Percentiles rank a stretch among this genome's conserved stretches.
These are phyloP conservation scores for Xerocomus nothofagi DNA, from an alignment of 1,284 basidiomycete genomes.

Conservation along the genomic window DNA sequence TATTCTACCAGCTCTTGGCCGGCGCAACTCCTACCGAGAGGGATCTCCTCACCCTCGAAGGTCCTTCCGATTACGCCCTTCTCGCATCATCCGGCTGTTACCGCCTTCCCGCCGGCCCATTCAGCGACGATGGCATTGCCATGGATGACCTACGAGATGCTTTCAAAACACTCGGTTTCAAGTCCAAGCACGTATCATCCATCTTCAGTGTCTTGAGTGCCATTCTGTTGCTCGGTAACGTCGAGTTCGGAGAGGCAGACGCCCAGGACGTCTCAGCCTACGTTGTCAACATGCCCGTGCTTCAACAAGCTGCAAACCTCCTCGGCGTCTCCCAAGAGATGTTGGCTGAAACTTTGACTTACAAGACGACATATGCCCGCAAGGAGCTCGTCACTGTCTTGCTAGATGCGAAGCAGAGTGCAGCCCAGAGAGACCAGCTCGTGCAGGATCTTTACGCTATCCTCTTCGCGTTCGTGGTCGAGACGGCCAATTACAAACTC, in stretches of 20 bases:
- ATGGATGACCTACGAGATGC: constrained; percentile 83
- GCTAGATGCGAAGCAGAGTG: constrained; percentile 71
- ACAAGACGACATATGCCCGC: constrained; percentile 81
- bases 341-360: constrained; percentile 76
- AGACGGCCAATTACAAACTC: constrained; percentile 85
- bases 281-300: constrained; percentile 62
- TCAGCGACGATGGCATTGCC: constrained; percentile 81
- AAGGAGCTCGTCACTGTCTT: constrained; percentile 87
- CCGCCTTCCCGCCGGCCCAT: constrained; percentile 81
- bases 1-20: constrained; percentile 93
- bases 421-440: constrained; percentile 75
- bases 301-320: constrained; percentile 71
- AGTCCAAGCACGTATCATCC: constrained; percentile 78
- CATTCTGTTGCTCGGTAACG: constrained; percentile 82
- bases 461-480: constrained; percentile 88
- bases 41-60: constrained; percentile 74
- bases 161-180: constrained; percentile 85
- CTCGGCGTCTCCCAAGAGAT: constrained; percentile 79
- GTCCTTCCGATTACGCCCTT: constrained; percentile 81
- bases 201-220: constrained; percentile 82
- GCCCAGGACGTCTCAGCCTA: constrained; percentile 70
- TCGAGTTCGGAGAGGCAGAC: constrained; percentile 78
- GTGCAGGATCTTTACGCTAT: constrained; percentile 90
- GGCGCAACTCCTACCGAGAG: constrained; percentile 81
- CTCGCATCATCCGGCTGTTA: constrained; percentile 86